Evolutionary conservation across 108 stramenopile species (phyloP).

Genomic region (Nannochloropsis oceanica): DNA sequence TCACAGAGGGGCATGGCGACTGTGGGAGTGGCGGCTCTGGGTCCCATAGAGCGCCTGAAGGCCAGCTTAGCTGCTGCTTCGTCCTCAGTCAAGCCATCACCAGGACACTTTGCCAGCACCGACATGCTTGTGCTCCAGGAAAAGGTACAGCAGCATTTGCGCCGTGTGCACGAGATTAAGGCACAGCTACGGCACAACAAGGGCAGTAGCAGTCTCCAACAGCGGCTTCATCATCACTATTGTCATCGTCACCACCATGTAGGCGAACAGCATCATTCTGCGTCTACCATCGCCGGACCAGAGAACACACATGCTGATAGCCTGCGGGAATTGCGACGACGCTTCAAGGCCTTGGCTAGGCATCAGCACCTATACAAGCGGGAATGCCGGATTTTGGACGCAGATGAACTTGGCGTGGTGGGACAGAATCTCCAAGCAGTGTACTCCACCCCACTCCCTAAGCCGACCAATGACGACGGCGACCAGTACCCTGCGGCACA

Average conservation of each 20-base stretch:
- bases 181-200: no score
- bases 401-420: neutral
- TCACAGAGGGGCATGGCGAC: no score
- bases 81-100: no score
- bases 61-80: no score
- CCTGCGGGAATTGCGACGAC: neutral
- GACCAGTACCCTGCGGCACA: neutral
- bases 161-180: neutral
- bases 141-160: neutral
- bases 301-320: neutral
- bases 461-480: neutral
- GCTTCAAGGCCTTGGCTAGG: neutral
- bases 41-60: no score
- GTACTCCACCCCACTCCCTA: neutral
- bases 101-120: no score
- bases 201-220: no score
- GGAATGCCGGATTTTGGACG: neutral
- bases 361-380: neutral
- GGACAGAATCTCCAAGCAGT: neutral
- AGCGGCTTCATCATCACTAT: no score
- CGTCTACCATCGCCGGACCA: neutral
- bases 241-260: no score
- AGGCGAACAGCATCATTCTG: no score
- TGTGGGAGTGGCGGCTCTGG: no score
- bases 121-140: neutral